Conservation (phyloP, 306 rosid species). For the Ammopiptanthus mongolicus region DNA sequence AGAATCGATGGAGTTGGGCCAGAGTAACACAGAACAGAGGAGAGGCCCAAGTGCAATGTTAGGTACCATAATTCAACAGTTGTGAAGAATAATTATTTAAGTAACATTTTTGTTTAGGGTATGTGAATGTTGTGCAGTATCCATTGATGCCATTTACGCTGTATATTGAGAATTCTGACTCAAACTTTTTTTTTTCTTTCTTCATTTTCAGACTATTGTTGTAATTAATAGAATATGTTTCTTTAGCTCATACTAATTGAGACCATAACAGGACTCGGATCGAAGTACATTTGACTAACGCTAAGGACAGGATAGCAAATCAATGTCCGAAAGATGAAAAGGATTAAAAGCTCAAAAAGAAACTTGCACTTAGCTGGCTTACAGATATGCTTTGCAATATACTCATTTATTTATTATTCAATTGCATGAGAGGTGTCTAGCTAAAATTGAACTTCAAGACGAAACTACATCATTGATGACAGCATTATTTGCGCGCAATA, state of each 20-base stretch:
- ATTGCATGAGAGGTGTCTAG: not conserved
- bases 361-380: not conserved
- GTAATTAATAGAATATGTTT: not conserved
- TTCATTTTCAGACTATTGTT: not conserved
- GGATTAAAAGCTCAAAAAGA: not conserved
- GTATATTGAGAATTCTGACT: not conserved
- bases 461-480: not conserved
- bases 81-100: too few species aligned
- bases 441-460: not conserved
- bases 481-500: not conserved
- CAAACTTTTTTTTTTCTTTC: not conserved
- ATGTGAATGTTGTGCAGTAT: not conserved
- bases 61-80: too few species aligned
- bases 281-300: not conserved
- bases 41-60: too few species aligned
- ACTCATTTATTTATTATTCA: not conserved
- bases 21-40: too few species aligned
- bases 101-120: not conserved
- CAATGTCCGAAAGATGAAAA: not conserved
- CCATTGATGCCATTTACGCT: not conserved
- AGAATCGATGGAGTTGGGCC: too few species aligned
- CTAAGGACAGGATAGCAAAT: not conserved
- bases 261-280: not conserved
- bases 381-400: not conserved
- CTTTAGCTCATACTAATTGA: not conserved